Evolutionary conservation across 2,329 filamentous ascomycete species (phyloP), one percentile per base, ranked within the genome.

Genomic region (Epichloe elymi): DNA sequence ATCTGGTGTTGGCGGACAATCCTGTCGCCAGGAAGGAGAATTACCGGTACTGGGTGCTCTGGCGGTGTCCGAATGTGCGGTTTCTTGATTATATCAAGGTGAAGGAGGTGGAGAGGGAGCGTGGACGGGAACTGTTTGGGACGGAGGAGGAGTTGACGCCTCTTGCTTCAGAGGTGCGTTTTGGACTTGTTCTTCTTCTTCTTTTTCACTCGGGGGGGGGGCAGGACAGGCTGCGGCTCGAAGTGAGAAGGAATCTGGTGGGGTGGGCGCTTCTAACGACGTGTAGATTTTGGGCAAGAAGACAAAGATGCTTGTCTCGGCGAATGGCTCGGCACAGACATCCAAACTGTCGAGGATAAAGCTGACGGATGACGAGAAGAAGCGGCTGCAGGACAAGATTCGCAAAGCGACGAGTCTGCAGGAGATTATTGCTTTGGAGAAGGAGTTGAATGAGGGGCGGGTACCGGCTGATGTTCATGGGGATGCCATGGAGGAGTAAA

Each of bases 71-170:
- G 1, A 78, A 76, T 4, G 82, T 98, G 42, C 83, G 91, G 43
- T 97, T 95, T 68, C 76, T 98, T 46, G 93, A 98, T 69, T 96
- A 88, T 65, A 77, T 82, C 59, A 95, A 95, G 69, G 89, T 98
- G 47, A 94, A 88, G 68, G 81, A 93, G 56, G 82, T 78, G 0
- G 93, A 98, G 74, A 81, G 90, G 43, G 71, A 79, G 56, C 79
- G 82, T 59, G 88, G 88, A 0, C 74, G 70, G 17, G 85, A 91
- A 67, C 74, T 98, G 2, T 97, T 97, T 62, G 94, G 94, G 48
- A 88, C 85, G 3, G 67, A 68, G 1, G 79, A 85, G 48, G 80
- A 86, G 63, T 93, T 91, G 1, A 88, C 89, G 0, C 83, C 85
- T 11, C 74, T 95, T 37, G 90, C 91, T 26, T 78, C 79, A 19